A percentile compares a stretch with the other conserved stretches of the same genome.
Conservation (phyloP, 805 yeast genomes). For the Metschnikowia drakensbergensis region DNA sequence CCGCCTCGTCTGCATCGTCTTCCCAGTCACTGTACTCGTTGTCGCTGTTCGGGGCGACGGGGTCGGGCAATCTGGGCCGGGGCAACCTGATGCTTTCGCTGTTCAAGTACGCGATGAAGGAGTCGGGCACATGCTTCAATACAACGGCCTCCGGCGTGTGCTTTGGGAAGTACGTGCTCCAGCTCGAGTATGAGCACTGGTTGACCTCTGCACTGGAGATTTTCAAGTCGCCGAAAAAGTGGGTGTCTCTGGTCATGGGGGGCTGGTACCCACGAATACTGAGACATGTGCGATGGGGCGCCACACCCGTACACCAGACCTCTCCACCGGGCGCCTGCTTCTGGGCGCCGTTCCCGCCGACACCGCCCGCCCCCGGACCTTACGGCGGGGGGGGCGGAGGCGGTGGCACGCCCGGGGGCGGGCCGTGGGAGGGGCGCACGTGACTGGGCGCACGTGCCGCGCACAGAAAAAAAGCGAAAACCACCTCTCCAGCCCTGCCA, state of each 20-base stretch:
- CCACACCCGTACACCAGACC: conserved; percentile 3
- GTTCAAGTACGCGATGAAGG: conserved; percentile 32
- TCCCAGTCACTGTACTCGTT: conserved; percentile 79
- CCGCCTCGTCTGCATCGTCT: conserved; percentile 30
- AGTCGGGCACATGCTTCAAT: conserved; percentile 30
- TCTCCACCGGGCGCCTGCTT: not conserved
- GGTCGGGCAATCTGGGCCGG: conserved; percentile 8
- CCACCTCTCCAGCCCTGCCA: not conserved
- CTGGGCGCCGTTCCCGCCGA: no score
- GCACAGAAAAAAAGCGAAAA: conserved; percentile 5
- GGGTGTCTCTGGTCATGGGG: conserved; percentile 15
- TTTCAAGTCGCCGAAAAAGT: conserved; percentile 28
- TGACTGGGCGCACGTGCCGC: not conserved
- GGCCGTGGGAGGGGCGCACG: not conserved
- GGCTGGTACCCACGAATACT: not conserved
- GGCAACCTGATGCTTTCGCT: conserved; percentile 21
- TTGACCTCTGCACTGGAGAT: conserved; percentile 27
- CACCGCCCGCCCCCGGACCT: no score
- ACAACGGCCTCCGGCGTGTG: conserved; percentile 23
- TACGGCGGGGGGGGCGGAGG: no score
- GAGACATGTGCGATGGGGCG: not conserved
- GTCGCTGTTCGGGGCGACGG: conserved; percentile 39
- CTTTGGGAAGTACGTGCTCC: conserved; percentile 27
- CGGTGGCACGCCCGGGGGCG: no score
- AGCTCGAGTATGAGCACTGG: conserved; percentile 32